phyloP scores from a whole-genome alignment of 345 rosid genomes.

The Punica granatum region DNA sequence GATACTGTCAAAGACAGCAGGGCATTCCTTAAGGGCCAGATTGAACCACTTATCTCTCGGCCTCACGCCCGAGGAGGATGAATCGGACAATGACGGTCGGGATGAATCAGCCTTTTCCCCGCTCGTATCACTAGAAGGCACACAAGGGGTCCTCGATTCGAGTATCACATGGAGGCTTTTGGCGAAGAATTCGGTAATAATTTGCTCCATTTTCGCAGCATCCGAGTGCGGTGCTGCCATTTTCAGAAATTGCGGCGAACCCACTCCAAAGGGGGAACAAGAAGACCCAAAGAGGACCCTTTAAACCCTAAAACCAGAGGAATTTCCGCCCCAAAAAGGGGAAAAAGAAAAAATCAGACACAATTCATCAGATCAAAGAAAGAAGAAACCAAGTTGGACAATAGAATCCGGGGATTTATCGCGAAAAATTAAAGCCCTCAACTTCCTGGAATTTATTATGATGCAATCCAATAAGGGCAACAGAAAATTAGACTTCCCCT shows the following conservation, averaged over 20 bases:
- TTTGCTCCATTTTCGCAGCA: slow-evolving; percentile 23
- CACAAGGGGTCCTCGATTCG: slow-evolving; percentile 26
- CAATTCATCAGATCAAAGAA: background rate
- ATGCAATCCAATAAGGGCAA: too few species aligned
- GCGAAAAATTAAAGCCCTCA: background rate
- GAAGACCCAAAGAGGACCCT: background rate
- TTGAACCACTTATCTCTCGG: slow-evolving; percentile 36
- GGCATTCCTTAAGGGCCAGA: slow-evolving; percentile 30
- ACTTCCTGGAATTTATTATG: background rate
- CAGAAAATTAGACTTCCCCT: too few species aligned
- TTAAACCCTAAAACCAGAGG: background rate
- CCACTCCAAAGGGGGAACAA: background rate
- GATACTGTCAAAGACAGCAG: slow-evolving; percentile 24
- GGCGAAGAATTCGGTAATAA: slow-evolving; percentile 27
- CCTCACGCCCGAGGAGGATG: slow-evolving; percentile 21
- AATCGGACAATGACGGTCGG: slow-evolving; percentile 15
- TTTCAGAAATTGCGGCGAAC: background rate
- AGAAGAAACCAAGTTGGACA: background rate
- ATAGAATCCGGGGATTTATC: background rate
- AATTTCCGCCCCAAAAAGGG: background rate
- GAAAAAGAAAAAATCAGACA: background rate
- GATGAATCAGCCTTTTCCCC: slow-evolving; percentile 7
- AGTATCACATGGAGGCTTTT: slow-evolving; percentile 32
- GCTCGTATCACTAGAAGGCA: slow-evolving; percentile 11
- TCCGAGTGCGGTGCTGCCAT: slow-evolving; percentile 14